Evolutionary conservation across 2,329 filamentous ascomycete genomes (phyloP), one percentile per base, ranked within the genome.

Genomic region (Decorospora gaudefroyi): DNA sequence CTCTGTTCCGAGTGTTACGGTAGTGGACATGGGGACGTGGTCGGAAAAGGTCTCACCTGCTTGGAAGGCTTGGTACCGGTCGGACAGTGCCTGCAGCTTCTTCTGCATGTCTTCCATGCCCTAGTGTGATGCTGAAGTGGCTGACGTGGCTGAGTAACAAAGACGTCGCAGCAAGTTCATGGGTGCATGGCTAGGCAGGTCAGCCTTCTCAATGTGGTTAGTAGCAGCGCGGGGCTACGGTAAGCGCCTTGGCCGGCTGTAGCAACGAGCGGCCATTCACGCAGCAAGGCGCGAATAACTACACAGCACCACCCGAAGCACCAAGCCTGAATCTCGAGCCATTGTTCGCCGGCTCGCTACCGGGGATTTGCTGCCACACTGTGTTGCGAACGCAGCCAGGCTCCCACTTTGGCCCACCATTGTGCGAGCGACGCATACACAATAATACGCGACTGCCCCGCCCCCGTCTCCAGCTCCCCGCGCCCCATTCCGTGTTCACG

Each of bases 1-100:
- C 59, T 97, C 93, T 96, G 43, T 37, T 35, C 51, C 28, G 28
- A 38, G 13, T n/a, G n/a, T n/a, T n/a, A n/a, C n/a, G n/a, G n/a
- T n/a, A n/a, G n/a, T n/a, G n/a, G n/a, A n/a, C n/a, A n/a, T n/a
- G n/a, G n/a, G n/a, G n/a, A n/a, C n/a, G n/a, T n/a, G n/a, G n/a
- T n/a, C n/a, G n/a, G n/a, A n/a, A n/a, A n/a, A n/a, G n/a, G n/a
- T n/a, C 72, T 51, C 69, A 88, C 90, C 90, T 72, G 86, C 84
- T 73, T 97, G 91, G 18, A 96, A 77, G 66, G 87, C 86, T 68
- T 91, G 86, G 68, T 87, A 97, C 55, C 95, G 86, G 38, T 96
- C 90, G 0, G 90, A 90, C 29, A 96, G 81, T 39, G 79, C 76
- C 74, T 96, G 91, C 17, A 96, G 78, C 64, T 82, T 82, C 50